These are phyloP conservation scores for Sparassis latifolia DNA, from an alignment of 1,284 basidiomycete species.

Conservation along the genomic window DNA sequence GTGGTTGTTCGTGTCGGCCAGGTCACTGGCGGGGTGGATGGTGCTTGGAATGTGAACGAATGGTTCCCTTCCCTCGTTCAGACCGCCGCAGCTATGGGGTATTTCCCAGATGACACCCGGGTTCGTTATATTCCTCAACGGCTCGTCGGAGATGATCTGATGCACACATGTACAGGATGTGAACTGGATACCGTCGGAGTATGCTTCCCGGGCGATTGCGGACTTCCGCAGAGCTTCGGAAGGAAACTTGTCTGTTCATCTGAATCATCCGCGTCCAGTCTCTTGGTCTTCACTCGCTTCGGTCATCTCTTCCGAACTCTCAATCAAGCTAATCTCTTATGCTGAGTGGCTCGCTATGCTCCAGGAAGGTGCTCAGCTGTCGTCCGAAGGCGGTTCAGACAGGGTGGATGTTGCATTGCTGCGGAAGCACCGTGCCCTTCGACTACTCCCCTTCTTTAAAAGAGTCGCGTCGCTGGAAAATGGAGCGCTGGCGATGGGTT, in stretches of 20 bases:
- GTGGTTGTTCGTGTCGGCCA: constrained; percentile 37
- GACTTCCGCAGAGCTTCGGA: constrained; percentile 17
- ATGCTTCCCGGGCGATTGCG: constrained; percentile 16
- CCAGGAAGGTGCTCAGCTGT: constrained; percentile 1
- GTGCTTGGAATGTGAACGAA: constrained; percentile 37
- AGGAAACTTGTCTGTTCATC: constrained; percentile 17
- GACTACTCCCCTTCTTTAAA: constrained; percentile 1
- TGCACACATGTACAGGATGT: constrained; percentile 7
- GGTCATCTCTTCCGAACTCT: constrained; percentile 13
- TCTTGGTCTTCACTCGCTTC: constrained; percentile 14
- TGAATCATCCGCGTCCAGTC: constrained; percentile 23
- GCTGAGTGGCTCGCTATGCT: constrained; percentile 16
- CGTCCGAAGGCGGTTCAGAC: no score
- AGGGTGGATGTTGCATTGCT: neutral
- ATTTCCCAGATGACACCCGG: constrained; percentile 19
- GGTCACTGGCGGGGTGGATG: constrained; percentile 32
- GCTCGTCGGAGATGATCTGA: neutral
- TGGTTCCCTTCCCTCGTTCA: constrained; percentile 39
- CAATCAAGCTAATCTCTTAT: constrained; percentile 18
- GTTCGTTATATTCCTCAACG: constrained; percentile 8
- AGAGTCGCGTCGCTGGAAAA: neutral
- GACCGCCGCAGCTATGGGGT: constrained; percentile 21
- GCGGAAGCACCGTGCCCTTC: neutral
- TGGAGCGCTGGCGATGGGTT: neutral
- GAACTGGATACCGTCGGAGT: constrained; percentile 20